phyloP scores from a whole-genome alignment of 106 monocot genomes.

The Dendrobium huoshanense region DNA sequence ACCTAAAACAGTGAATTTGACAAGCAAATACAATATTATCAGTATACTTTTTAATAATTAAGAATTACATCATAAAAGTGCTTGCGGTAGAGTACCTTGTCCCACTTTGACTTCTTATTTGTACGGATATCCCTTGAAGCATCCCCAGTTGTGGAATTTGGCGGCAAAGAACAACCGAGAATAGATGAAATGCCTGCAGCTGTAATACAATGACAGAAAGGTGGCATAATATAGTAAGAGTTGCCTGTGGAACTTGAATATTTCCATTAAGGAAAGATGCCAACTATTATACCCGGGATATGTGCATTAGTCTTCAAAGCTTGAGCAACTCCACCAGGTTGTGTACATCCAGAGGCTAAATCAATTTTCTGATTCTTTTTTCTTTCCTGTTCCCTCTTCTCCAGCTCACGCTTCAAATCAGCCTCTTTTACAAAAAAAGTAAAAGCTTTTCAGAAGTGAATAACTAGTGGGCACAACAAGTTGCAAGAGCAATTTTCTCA shows the following conservation, averaged over 20 bases:
- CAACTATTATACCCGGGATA: constrained; percentile 29
- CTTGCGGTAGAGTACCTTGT: constrained; percentile 52
- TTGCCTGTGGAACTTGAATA: neutral
- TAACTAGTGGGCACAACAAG: neutral
- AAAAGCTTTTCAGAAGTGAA: neutral
- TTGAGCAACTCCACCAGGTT: constrained; percentile 30
- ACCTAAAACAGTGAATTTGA: constrained; percentile 27
- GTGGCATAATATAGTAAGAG: neutral
- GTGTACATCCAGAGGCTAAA: constrained; percentile 63
- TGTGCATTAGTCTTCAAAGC: constrained; percentile 39
- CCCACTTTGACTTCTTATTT: constrained; percentile 93
- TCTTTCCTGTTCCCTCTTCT: constrained; percentile 83
- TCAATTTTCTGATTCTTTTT: constrained; percentile 86
- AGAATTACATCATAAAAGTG: neutral
- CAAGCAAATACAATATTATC: neutral
- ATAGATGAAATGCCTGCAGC: constrained; percentile 21
- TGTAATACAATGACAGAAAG: neutral
- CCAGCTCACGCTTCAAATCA: constrained; percentile 86
- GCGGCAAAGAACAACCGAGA: constrained; percentile 21
- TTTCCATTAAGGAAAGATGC: constrained; percentile 1
- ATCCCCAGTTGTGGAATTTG: constrained; percentile 25
- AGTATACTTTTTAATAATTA: neutral
- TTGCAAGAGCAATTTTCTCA: neutral
- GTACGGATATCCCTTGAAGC: constrained; percentile 45
- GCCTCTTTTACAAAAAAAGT: constrained; percentile 37